Conservation (phyloP, 306 rosid genomes). For the Cotoneaster glaucophyllus region DNA sequence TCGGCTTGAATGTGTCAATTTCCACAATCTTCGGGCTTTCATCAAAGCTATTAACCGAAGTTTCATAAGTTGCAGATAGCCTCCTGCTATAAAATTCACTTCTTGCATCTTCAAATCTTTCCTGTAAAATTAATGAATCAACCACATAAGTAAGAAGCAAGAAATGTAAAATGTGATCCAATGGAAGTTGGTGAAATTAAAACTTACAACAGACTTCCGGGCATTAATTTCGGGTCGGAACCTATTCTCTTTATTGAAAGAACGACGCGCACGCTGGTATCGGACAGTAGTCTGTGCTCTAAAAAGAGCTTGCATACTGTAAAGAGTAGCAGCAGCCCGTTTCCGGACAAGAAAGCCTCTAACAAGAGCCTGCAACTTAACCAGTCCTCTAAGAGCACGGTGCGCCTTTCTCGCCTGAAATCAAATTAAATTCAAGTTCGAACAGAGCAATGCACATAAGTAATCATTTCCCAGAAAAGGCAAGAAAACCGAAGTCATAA, state of each 20-base stretch:
- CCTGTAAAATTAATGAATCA: conserved; percentile 29
- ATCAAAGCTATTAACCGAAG: conserved; percentile 41
- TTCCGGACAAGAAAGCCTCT: conserved; percentile 84
- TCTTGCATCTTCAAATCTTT: conserved; percentile 64
- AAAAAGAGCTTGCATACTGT: conserved; percentile 87
- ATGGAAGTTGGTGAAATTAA: neutral
- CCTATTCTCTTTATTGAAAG: conserved; percentile 57
- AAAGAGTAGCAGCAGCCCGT: conserved; percentile 82
- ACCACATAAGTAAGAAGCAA: neutral
- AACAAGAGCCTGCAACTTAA: conserved; percentile 88
- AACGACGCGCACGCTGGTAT: conserved; percentile 77
- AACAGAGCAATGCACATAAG: neutral
- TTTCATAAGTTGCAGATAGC: conserved; percentile 50
- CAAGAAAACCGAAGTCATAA: neutral
- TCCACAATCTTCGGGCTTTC: conserved; percentile 86
- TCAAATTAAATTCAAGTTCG: neutral
- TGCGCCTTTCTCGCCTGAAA: conserved; percentile 85
- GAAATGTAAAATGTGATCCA: neutral
- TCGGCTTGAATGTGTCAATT: conserved; percentile 70
- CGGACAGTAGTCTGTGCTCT: conserved; percentile 77
- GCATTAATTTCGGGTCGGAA: conserved; percentile 40
- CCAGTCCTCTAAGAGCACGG: conserved; percentile 80
- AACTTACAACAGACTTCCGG: conserved; percentile 52
- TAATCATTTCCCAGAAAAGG: neutral
- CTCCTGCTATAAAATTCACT: conserved; percentile 78